Percentiles rank a stretch among this genome's conserved stretches.
These are phyloP conservation scores for Pleoardoris graminearum DNA, from an alignment of 2,329 filamentous ascomycete species.

Conservation along the genomic window DNA sequence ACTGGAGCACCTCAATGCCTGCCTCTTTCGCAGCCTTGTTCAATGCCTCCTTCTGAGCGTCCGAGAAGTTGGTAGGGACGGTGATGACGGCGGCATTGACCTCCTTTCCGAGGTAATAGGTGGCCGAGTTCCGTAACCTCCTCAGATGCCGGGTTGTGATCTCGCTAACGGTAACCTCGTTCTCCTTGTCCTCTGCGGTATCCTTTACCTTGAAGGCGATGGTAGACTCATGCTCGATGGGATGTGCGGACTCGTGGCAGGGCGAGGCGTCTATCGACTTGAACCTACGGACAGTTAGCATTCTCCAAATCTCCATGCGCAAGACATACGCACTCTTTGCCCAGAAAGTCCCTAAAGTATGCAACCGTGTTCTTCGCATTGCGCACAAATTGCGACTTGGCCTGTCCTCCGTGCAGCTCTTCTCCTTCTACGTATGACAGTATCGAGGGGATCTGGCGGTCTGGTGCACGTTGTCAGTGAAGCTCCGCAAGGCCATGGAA, in stretches of 20 bases:
- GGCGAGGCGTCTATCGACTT: slow-evolving; percentile 96
- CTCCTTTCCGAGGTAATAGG: slow-evolving; percentile 88
- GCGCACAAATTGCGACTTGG: slow-evolving; percentile 89
- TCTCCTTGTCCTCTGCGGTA: slow-evolving; percentile 58
- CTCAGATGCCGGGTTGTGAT: slow-evolving; percentile 82
- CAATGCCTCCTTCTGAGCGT: slow-evolving; percentile 82
- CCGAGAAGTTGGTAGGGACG: slow-evolving; percentile 89
- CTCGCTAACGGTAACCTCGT: slow-evolving; percentile 76
- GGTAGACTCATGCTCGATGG: slow-evolving; percentile 70
- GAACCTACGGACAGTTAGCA: slow-evolving; percentile 60
- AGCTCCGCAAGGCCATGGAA: slow-evolving; percentile 8
- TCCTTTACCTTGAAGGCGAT: slow-evolving; percentile 86
- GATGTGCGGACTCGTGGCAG: slow-evolving; percentile 91
- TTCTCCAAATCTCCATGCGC: neutral
- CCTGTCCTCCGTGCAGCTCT: slow-evolving; percentile 94
- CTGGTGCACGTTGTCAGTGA: slow-evolving; percentile 50
- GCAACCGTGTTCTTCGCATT: slow-evolving; percentile 92
- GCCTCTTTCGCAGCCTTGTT: slow-evolving; percentile 76
- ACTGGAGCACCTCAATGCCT: slow-evolving; percentile 85
- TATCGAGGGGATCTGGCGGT: slow-evolving; percentile 94
- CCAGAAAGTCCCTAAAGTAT: slow-evolving; percentile 94
- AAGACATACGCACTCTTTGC: slow-evolving; percentile 73
- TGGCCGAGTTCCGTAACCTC: slow-evolving; percentile 78
- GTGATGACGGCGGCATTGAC: slow-evolving; percentile 95
- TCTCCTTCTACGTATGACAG: slow-evolving; percentile 95